phyloP scores from a whole-genome alignment of 495 filamentous ascomycete species.

The Clohesyomyces aquaticus region DNA sequence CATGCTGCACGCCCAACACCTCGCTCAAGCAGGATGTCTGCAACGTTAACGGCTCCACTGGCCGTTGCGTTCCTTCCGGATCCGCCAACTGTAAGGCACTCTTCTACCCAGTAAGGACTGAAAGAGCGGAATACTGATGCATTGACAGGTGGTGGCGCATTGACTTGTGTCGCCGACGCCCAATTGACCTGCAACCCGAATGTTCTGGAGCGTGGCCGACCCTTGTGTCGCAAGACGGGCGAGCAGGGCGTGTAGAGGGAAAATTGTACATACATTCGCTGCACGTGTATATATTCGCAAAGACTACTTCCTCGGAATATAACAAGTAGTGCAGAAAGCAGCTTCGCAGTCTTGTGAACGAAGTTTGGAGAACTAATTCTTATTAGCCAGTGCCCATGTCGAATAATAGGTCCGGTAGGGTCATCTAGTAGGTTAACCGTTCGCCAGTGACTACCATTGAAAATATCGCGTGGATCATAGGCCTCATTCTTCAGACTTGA shows the following conservation, averaged over 20 bases:
- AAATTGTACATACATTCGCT: too few species aligned
- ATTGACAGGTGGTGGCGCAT: slow-evolving; percentile 18
- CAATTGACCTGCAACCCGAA: slow-evolving; percentile 23
- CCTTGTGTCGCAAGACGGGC: slow-evolving; percentile 12
- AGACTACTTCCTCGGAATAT: too few species aligned
- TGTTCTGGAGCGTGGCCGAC: slow-evolving; percentile 19
- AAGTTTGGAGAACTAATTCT: too few species aligned
- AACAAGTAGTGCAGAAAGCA: too few species aligned
- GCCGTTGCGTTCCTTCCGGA: slow-evolving; percentile 21
- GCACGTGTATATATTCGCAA: too few species aligned
- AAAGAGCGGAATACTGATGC: slow-evolving; percentile 4
- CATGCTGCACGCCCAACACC: slow-evolving; percentile 21
- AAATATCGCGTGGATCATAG: too few species aligned
- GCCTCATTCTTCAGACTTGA: too few species aligned
- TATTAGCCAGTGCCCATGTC: too few species aligned
- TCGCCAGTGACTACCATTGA: too few species aligned
- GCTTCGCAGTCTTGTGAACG: too few species aligned
- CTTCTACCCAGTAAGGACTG: background rate
- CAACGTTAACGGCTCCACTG: slow-evolving; percentile 21
- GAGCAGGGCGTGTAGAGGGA: slow-evolving; percentile 12
- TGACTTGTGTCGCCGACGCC: slow-evolving; percentile 23
- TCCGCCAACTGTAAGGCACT: slow-evolving; percentile 16
- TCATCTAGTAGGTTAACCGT: too few species aligned
- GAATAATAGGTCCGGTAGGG: too few species aligned
- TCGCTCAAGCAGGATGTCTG: slow-evolving; percentile 25